Evolutionary conservation across 1,284 basidiomycete genomes (phyloP), one percentile per base, ranked within the genome.

Genomic region (Puccinia triticina): DNA sequence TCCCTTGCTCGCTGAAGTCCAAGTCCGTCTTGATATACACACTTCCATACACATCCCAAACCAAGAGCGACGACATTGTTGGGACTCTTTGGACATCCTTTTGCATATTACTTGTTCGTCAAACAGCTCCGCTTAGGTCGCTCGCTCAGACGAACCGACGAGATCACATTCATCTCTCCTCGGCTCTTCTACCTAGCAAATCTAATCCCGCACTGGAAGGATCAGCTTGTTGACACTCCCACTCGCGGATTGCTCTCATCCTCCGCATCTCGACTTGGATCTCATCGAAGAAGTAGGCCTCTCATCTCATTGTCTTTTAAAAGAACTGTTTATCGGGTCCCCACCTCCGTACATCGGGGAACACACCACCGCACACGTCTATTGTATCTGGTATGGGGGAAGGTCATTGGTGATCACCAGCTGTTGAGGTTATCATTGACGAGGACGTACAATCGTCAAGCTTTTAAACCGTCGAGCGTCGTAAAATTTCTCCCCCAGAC

Each of bases 1-100:
- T 43, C 64, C 37, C 14, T 34, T 34, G 32, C 64, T 66, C 40
- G 5, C 5, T 66, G 32, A 66, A 66, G 64, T 66, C 64, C 32
- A 37, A 66, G 29, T 34, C 40, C 64, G 64, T 66, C 32, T 66
- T 66, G 64, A 66, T 23, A 66, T 43, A 66, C 4, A 34, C 18
- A 34, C 64, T 8, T 43, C 32, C 64, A 21, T 23, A 66, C n/a
- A 57, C 55, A 57, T 57, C 55, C 26, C 55, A 26, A 57, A 26
- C n/a, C n/a, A 26, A 29, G 55, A 29, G 32, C 26, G 32, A 34
- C 64, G 34, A 37, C 64, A 16, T 43, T 66, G 64, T 32, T 37
- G 32, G 5, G 11, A 32, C 64, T 37, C 2, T 66, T 66, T 32
- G 29, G 21, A 37, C 29, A 8, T 57, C 55, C n/a, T 21, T 57